Conservation (phyloP, 164 flowering plant species). For the Liquidambar formosana region DNA sequence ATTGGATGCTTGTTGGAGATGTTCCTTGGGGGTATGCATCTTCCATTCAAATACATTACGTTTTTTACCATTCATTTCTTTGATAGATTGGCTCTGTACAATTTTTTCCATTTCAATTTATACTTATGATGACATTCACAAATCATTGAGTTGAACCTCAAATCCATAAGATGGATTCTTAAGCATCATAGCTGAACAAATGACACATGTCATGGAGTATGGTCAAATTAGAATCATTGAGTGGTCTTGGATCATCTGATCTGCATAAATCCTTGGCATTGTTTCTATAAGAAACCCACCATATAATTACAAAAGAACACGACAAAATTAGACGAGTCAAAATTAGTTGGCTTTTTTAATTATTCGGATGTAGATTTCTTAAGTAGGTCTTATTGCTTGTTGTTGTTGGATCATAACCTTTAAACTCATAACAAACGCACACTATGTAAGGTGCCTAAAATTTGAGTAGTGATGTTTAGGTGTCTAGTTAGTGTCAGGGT, state of each 20-base stretch:
- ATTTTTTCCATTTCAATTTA: no score
- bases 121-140: not conserved
- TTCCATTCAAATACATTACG: not conserved
- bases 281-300: not conserved
- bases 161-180: not conserved
- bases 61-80: not conserved
- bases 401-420: not conserved
- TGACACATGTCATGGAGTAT: not conserved
- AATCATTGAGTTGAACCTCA: not conserved
- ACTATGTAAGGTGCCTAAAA: not conserved
- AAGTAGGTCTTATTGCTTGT: not conserved
- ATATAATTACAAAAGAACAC: no score
- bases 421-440: not conserved
- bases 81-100: no score
- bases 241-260: not conserved
- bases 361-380: not conserved
- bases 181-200: not conserved
- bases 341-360: no score
- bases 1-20: conserved; percentile 84
- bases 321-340: no score
- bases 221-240: not conserved
- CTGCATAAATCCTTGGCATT: not conserved
- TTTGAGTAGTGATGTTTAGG: not conserved
- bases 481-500: not conserved
- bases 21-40: conserved; percentile 65